Percentiles rank a stretch among this genome's conserved stretches.
These are phyloP conservation scores for Aegilops umbellulata DNA, from an alignment of 176 grass and related monocot species.

Conservation along the genomic window DNA sequence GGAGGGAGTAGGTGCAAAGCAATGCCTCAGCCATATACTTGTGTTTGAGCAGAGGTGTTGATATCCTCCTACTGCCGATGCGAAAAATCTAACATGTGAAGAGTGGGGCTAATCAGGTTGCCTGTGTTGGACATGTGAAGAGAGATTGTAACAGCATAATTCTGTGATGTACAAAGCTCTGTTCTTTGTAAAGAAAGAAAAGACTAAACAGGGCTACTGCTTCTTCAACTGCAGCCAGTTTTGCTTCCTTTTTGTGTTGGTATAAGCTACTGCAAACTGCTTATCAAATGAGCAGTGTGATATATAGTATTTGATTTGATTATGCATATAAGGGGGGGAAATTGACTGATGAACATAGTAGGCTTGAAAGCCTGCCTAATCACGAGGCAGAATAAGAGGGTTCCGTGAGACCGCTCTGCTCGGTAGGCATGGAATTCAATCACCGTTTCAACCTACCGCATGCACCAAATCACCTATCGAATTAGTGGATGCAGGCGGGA, in stretches of 20 bases:
- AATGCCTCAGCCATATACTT: too few relatives aligned
- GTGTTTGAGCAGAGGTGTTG: neutral
- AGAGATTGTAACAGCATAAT: neutral
- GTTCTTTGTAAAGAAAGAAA: neutral
- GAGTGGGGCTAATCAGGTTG: too few relatives aligned
- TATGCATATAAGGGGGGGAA: too few relatives aligned
- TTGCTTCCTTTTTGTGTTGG: neutral
- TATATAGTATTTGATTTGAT: too few relatives aligned
- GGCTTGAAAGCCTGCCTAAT: too few relatives aligned
- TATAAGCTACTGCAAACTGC: neutral
- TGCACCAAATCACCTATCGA: neutral
- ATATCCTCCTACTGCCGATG: neutral
- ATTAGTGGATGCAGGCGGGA: too few relatives aligned
- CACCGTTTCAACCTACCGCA: neutral
- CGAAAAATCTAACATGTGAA: neutral
- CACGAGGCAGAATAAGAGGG: neutral
- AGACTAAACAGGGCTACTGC: neutral
- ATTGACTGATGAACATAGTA: too few relatives aligned
- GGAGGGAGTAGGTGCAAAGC: too few relatives aligned
- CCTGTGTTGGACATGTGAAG: too few relatives aligned
- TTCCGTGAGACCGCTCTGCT: neutral
- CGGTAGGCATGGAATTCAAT: neutral
- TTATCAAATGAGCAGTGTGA: neutral
- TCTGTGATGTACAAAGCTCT: neutral
- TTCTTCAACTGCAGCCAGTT: neutral